phyloP scores from a whole-genome alignment of 352 stramenopile species.

The Aphanomyces euteiches region DNA sequence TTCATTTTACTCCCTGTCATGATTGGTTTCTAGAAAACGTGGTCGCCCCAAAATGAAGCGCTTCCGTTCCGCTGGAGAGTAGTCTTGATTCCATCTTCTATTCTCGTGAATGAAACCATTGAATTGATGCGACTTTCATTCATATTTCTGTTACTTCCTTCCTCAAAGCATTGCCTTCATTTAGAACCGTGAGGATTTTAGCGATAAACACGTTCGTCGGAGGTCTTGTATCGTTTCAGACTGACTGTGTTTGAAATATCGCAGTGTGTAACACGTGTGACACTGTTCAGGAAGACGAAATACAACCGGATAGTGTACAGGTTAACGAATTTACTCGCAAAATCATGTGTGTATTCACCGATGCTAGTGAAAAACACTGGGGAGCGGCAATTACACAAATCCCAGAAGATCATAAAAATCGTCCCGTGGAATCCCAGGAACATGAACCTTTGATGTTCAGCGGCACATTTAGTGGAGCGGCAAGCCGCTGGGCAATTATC shows the following conservation, averaged over 20 bases:
- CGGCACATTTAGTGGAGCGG: slow-evolving; percentile 11
- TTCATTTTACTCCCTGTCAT: no score
- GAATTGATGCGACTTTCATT: no score
- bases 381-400: slow-evolving; percentile 18
- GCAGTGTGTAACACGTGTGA: no score
- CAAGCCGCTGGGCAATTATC: slow-evolving; percentile 6
- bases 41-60: neutral
- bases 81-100: neutral
- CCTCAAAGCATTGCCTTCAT: no score
- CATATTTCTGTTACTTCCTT: no score
- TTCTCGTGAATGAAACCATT: no score
- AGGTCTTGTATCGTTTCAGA: no score
- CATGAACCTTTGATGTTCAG: neutral
- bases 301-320: no score
- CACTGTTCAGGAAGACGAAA: no score
- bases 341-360: slow-evolving; percentile 19
- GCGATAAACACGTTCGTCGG: no score
- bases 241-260: no score
- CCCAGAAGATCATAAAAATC: neutral
- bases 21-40: neutral
- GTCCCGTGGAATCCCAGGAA: neutral
- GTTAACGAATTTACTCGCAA: neutral
- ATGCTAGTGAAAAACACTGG: slow-evolving; percentile 13
- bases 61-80: neutral
- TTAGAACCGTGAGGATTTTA: no score